A percentile compares a stretch with the other conserved stretches of the same genome.
Evolutionary conservation across 2,329 filamentous ascomycete genomes (phyloP).

Genomic region (Alternaria tenuissima): DNA sequence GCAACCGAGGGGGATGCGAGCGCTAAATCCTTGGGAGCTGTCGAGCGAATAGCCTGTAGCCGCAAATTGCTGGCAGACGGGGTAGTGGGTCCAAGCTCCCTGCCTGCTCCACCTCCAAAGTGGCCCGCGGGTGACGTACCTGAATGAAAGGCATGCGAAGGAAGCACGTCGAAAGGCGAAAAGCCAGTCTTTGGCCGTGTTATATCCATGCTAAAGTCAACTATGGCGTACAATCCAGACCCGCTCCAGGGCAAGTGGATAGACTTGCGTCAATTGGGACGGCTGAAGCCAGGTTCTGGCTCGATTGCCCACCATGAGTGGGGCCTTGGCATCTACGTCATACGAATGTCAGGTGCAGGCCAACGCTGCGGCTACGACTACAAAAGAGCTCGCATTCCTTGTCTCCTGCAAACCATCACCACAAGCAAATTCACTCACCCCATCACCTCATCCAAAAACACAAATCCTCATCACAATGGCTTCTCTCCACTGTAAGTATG

Average conservation of each 20-base stretch:
- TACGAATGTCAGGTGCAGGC: slow-evolving; percentile 38
- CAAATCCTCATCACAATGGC: slow-evolving; percentile 59
- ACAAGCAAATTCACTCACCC: slow-evolving; percentile 20
- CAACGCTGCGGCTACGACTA: slow-evolving; percentile 32
- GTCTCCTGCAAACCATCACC: slow-evolving; percentile 26
- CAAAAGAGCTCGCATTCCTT: slow-evolving; percentile 46
- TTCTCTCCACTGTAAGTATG: slow-evolving; percentile 65
- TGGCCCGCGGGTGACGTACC: slow-evolving; percentile 24
- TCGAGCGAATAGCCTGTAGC: slow-evolving; percentile 7
- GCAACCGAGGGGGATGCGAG: slow-evolving; percentile 16
- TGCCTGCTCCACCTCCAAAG: slow-evolving; percentile 10
- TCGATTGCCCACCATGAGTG: slow-evolving; percentile 19
- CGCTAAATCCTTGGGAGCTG: slow-evolving; percentile 12
- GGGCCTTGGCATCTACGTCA: slow-evolving; percentile 40
- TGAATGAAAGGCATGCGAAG: slow-evolving; percentile 9
- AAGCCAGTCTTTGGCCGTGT: slow-evolving; percentile 9
- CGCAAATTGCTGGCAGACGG: slow-evolving; percentile 13
- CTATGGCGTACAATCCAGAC: slow-evolving; percentile 27
- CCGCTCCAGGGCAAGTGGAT: slow-evolving; percentile 19
- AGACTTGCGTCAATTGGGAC: slow-evolving; percentile 26
- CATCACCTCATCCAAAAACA: slow-evolving; percentile 25
- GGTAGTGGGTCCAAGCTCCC: slow-evolving; percentile 16
- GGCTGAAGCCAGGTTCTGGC: slow-evolving; percentile 30
- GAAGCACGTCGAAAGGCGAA: slow-evolving; percentile 12
- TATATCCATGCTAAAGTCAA: slow-evolving; percentile 15